Percentiles rank a stretch among this genome's conserved stretches.
Evolutionary conservation across 129 eudicot species (phyloP).

Genomic region (Tagetes patula): DNA sequence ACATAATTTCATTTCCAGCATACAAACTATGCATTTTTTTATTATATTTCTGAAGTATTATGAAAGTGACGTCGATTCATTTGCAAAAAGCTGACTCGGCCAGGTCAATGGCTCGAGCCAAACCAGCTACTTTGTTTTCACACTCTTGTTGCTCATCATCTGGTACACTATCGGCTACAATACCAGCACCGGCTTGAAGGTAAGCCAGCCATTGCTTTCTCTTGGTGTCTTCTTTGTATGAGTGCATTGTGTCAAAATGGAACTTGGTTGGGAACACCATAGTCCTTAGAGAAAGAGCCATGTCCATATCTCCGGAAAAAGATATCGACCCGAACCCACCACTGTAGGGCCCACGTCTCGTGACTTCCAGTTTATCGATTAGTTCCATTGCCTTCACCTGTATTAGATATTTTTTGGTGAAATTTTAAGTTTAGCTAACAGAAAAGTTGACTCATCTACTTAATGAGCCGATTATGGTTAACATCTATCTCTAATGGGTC

Average conservation of each 20-base stretch:
- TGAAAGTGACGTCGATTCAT: slow-evolving; percentile 1
- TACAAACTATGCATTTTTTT: not conserved
- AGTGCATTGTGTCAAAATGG: slow-evolving; percentile 63
- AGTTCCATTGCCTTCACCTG: slow-evolving; percentile 93
- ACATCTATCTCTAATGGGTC: not conserved
- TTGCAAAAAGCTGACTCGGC: slow-evolving; percentile 74
- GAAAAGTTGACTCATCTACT: not conserved
- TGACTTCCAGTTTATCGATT: slow-evolving; percentile 67
- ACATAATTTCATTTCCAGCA: slow-evolving; percentile 11
- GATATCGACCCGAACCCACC: slow-evolving; percentile 90
- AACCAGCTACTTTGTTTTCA: slow-evolving; percentile 76
- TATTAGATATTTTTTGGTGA: not conserved
- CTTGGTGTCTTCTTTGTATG: slow-evolving; percentile 47
- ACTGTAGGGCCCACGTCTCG: slow-evolving; percentile 85
- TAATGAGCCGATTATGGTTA: not conserved
- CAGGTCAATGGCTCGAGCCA: slow-evolving; percentile 84
- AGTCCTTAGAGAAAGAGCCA: slow-evolving; percentile 70
- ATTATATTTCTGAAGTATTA: slow-evolving; percentile 2
- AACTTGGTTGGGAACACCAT: slow-evolving; percentile 63
- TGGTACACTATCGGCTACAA: slow-evolving; percentile 83
- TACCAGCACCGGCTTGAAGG: slow-evolving; percentile 96
- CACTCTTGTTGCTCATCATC: slow-evolving; percentile 83
- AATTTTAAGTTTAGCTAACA: not conserved
- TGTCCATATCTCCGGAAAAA: slow-evolving; percentile 75
- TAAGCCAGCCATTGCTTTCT: slow-evolving; percentile 88